These are phyloP conservation scores for Pseudocercospora pini-densiflorae DNA, from an alignment of 2,329 filamentous ascomycete genomes.

Conservation along the genomic window DNA sequence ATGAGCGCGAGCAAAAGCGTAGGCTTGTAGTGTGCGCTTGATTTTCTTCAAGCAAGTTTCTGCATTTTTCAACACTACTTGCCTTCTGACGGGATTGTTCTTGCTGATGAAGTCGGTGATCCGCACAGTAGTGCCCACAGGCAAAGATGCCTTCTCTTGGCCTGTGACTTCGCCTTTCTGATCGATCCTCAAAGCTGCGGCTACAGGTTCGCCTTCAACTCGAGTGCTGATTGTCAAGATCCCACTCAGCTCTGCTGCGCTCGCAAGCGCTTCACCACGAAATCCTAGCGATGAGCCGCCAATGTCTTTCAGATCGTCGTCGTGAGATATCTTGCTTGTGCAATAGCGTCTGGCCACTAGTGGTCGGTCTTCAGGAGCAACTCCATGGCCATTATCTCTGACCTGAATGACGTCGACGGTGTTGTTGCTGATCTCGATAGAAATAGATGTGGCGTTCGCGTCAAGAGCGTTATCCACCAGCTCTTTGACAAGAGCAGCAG, in stretches of 20 bases:
- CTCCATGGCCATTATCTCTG: slow-evolving; percentile 75
- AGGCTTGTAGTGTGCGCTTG: slow-evolving; percentile 64
- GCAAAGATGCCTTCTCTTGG: slow-evolving; percentile 56
- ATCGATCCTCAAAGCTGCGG: slow-evolving; percentile 56
- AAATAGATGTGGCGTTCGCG: slow-evolving; percentile 68
- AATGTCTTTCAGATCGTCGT: slow-evolving; percentile 63
- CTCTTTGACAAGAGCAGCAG: slow-evolving; percentile 71
- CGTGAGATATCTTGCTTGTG: slow-evolving; percentile 73
- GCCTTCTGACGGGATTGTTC: slow-evolving; percentile 66
- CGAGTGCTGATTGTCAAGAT: slow-evolving; percentile 66
- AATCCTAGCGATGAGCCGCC: slow-evolving; percentile 71
- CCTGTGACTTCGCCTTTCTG: slow-evolving; percentile 50
- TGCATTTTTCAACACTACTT: slow-evolving; percentile 62
- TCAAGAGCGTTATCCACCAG: slow-evolving; percentile 79
- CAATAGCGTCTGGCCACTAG: slow-evolving; percentile 68
- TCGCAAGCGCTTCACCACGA: slow-evolving; percentile 73
- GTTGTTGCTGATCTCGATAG: slow-evolving; percentile 67
- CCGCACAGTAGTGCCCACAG: slow-evolving; percentile 71
- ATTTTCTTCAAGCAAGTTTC: slow-evolving; percentile 62
- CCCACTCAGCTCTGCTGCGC: slow-evolving; percentile 63
- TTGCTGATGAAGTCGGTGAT: slow-evolving; percentile 65
- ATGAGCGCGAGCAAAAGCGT: slow-evolving; percentile 68
- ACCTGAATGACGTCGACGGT: slow-evolving; percentile 72
- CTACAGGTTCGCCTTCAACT: slow-evolving; percentile 64
- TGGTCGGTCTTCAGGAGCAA: slow-evolving; percentile 64